Conservation (phyloP, 2,329 filamentous ascomycete genomes). For the Claviceps monticola region DNA sequence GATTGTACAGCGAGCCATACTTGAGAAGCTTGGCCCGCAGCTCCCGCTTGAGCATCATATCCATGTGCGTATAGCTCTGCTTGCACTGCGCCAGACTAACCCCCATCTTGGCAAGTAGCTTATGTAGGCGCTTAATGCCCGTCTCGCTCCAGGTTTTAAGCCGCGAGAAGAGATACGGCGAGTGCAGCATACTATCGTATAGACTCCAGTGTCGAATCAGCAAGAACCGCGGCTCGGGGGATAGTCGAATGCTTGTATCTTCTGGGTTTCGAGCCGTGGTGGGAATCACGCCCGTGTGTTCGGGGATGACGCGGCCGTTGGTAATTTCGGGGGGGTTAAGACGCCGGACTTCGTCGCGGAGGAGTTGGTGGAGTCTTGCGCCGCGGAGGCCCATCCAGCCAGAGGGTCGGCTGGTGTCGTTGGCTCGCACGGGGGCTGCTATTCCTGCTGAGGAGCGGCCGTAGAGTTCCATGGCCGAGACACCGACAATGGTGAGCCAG, state of each 20-base stretch:
- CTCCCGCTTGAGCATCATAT: constrained; percentile 87
- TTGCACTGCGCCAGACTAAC: constrained; percentile 87
- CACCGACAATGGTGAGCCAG: constrained; percentile 89
- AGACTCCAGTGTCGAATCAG: constrained; percentile 93
- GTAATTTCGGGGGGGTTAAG: constrained; percentile 66
- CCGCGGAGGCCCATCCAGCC: constrained; percentile 76
- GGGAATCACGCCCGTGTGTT: constrained; percentile 69
- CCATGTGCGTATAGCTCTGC: constrained; percentile 96
- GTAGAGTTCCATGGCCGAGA: constrained; percentile 86
- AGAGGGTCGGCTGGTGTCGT: constrained; percentile 41
- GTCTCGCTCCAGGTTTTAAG: constrained; percentile 90
- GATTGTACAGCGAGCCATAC: constrained; percentile 83
- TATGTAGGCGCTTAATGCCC: constrained; percentile 79
- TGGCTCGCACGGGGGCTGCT: constrained; percentile 43
- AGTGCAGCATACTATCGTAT: constrained; percentile 97
- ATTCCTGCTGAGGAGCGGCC: constrained; percentile 73
- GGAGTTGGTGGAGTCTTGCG: constrained; percentile 67
- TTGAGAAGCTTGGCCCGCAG: constrained; percentile 75
- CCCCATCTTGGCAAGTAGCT: constrained; percentile 95
- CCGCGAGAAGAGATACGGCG: constrained; percentile 80
- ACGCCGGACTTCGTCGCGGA: constrained; percentile 87
- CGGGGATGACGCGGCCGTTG: constrained; percentile 47
- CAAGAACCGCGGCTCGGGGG: constrained; percentile 85
- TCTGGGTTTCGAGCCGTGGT: constrained; percentile 80
- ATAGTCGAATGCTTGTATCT: constrained; percentile 82